A percentile compares a stretch with the other conserved stretches of the same genome.
Evolutionary conservation across 257 asterid species (phyloP).

Genomic region (Solanum sejunctum): DNA sequence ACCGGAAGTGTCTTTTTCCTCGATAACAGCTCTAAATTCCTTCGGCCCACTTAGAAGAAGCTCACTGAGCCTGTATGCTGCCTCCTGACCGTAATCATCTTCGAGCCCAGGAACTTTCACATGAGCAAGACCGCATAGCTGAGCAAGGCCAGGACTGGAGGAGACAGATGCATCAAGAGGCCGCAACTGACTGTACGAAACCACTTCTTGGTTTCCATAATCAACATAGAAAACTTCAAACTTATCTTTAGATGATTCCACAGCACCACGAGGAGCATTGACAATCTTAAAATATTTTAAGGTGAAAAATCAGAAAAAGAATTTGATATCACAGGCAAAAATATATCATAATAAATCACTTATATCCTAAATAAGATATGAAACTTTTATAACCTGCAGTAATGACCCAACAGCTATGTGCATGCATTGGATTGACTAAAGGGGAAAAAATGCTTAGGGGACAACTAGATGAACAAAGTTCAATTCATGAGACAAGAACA

Average conservation of each 20-base stretch:
- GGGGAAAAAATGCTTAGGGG: neutral
- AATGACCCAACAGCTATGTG: neutral
- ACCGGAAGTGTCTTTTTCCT: conserved; percentile 70
- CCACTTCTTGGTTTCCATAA: conserved; percentile 85
- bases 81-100: conserved; percentile 89
- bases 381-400: neutral
- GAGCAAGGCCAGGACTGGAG: conserved; percentile 77
- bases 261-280: conserved; percentile 65
- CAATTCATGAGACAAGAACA: neutral
- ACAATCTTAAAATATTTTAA: conserved; percentile 41
- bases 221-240: conserved; percentile 93
- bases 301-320: neutral
- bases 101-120: conserved; percentile 69
- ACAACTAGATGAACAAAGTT: neutral
- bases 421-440: neutral
- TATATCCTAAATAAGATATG: neutral
- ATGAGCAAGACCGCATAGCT: conserved; percentile 75
- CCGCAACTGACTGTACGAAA: conserved; percentile 64
- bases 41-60: conserved; percentile 42
- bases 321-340: neutral
- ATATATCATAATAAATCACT: neutral
- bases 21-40: conserved; percentile 65
- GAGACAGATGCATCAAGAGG: conserved; percentile 69
- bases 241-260: conserved; percentile 54
- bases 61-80: conserved; percentile 59